Conservation (phyloP, 306 rosid genomes). For the Prunus kanzakura region DNA sequence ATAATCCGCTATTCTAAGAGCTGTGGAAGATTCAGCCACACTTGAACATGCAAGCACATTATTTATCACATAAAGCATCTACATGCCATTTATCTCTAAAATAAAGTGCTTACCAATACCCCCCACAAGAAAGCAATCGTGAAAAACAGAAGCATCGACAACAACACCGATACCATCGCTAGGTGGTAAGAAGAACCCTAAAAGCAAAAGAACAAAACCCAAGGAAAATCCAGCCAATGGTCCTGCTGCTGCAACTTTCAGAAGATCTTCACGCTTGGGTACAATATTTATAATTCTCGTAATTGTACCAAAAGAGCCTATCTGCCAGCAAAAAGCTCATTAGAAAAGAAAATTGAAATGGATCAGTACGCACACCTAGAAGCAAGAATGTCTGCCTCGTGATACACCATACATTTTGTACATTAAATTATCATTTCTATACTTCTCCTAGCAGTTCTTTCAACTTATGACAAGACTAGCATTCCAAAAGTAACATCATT, state of each 20-base stretch:
- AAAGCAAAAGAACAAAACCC: slow-evolving; percentile 74
- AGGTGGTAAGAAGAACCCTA: slow-evolving; percentile 89
- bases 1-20: not conserved
- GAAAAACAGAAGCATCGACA: slow-evolving; percentile 88
- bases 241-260: slow-evolving; percentile 91
- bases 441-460: slow-evolving; percentile 1
- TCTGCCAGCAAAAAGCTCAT: slow-evolving; percentile 85
- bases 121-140: slow-evolving; percentile 91
- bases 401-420: not conserved
- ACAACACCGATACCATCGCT: slow-evolving; percentile 82
- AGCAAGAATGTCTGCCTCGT: slow-evolving; percentile 6
- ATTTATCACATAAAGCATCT: not conserved
- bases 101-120: slow-evolving; percentile 69
- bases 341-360: slow-evolving; percentile 18
- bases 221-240: slow-evolving; percentile 87
- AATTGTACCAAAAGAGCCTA: slow-evolving; percentile 97
- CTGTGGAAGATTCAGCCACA: not conserved
- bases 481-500: not conserved
- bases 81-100: not conserved
- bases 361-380: not conserved
- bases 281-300: slow-evolving; percentile 88
- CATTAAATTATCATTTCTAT: not conserved
- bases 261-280: slow-evolving; percentile 87
- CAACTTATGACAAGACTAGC: not conserved
- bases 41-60: not conserved